phyloP scores from a whole-genome alignment of 2,329 filamentous ascomycete genomes.

The Penicillium capsulatum region DNA sequence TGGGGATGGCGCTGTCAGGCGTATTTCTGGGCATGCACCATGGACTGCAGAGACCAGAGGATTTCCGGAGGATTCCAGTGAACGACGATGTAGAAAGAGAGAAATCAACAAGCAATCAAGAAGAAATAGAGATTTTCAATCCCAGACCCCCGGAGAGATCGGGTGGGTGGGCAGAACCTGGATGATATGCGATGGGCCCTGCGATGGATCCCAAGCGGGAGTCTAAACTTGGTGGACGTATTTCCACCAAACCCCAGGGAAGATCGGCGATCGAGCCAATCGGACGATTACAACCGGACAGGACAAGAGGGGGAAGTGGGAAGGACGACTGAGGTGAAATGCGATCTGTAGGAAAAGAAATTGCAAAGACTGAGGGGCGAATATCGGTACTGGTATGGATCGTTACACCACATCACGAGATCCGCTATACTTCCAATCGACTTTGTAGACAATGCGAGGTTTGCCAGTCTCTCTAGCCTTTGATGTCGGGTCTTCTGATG shows the following conservation, averaged over 20 bases:
- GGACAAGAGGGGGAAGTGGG: not conserved
- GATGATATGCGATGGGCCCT: conserved; percentile 1
- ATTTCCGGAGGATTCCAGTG: not conserved
- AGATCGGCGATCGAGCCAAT: conserved; percentile 14
- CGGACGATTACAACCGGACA: conserved; percentile 5
- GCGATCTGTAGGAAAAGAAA: conserved; percentile 20
- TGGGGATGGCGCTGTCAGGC: conserved; percentile 31
- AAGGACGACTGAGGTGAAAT: conserved; percentile 13
- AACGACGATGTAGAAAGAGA: too few species aligned
- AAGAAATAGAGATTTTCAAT: conserved; percentile 3
- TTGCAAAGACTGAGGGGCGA: conserved; percentile 16
- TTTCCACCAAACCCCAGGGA: not conserved
- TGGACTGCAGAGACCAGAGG: conserved; percentile 4
- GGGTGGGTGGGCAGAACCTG: not conserved
- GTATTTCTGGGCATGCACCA: conserved; percentile 36
- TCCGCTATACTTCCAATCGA: too few species aligned
- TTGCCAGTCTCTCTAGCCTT: too few species aligned
- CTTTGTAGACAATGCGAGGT: too few species aligned
- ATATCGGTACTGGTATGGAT: conserved; percentile 4
- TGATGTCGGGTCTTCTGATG: too few species aligned
- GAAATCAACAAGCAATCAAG: too few species aligned
- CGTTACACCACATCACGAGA: conserved; percentile 8
- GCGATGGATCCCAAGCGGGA: not conserved
- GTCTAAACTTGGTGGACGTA: not conserved
- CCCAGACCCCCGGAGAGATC: not conserved